Conservation (phyloP, 148 eudicot species). For the Persicaria maculosa region DNA sequence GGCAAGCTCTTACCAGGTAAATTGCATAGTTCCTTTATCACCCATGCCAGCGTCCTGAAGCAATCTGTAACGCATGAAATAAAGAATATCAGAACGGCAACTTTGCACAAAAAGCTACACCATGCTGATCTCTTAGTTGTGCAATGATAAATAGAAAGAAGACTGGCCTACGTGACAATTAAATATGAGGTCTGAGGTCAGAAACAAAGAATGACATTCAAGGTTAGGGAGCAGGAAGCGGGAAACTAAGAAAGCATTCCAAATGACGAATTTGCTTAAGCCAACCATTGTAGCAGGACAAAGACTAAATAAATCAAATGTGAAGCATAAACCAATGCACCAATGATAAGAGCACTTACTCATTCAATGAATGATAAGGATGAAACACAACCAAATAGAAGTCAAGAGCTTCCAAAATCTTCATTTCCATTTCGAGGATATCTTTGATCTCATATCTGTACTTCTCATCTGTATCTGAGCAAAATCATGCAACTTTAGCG, state of each 20-base stretch:
- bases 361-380: constrained; percentile 82
- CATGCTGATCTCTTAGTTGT: background rate
- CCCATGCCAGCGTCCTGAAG: constrained; percentile 95
- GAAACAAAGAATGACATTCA: background rate
- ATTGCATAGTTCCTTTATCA: constrained; percentile 55
- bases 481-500: constrained; percentile 16
- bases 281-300: background rate
- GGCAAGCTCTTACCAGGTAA: constrained; percentile 54
- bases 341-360: constrained; percentile 36
- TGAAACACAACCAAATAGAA: constrained; percentile 89
- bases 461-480: constrained; percentile 73
- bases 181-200: background rate
- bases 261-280: background rate
- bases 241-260: background rate
- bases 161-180: background rate
- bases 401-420: constrained; percentile 85
- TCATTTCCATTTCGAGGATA: constrained; percentile 99
- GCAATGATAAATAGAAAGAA: background rate
- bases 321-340: background rate
- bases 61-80: constrained; percentile 34
- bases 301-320: background rate
- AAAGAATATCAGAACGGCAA: background rate
- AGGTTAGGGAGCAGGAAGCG: background rate
- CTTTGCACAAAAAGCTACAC: background rate
- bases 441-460: constrained; percentile 87